A percentile compares a stretch with the other conserved stretches of the same genome.
Conservation (phyloP, 2,329 filamentous ascomycete species). For the Dothistroma septosporum region DNA sequence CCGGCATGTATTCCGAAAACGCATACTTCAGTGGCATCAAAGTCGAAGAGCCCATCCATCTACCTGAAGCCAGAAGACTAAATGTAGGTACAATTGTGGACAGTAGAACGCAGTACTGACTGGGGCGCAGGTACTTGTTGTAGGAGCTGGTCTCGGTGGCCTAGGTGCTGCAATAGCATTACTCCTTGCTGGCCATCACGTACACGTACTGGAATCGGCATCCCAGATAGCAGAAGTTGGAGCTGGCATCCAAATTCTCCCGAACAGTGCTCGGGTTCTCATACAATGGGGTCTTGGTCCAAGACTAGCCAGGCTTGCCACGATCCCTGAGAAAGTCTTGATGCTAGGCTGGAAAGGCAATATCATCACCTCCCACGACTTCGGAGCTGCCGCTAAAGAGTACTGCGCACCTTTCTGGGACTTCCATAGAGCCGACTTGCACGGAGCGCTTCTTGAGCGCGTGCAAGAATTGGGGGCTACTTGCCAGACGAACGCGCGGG, state of each 20-base stretch:
- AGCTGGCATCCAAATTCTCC: conserved; percentile 51
- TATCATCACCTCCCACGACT: conserved; percentile 47
- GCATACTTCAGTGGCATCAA: background rate
- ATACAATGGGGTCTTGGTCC: conserved; percentile 49
- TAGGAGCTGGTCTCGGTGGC: conserved; percentile 56
- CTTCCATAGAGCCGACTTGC: conserved; percentile 53
- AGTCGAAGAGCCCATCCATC: background rate
- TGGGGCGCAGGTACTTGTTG: conserved; percentile 44
- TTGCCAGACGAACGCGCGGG: conserved; percentile 44
- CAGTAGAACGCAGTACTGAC: background rate
- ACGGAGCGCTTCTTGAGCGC: conserved; percentile 46
- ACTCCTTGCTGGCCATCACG: conserved; percentile 45
- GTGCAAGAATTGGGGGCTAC: conserved; percentile 48
- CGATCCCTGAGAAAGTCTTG: conserved; percentile 43
- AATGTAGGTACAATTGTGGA: conserved; percentile 1
- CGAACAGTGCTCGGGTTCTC: conserved; percentile 47
- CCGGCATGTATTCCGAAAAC: background rate
- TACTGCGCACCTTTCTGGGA: conserved; percentile 49
- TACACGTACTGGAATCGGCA: conserved; percentile 49
- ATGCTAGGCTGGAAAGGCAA: conserved; percentile 54
- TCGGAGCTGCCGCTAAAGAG: conserved; percentile 32
- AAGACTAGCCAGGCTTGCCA: conserved; percentile 39
- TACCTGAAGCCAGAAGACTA: conserved; percentile 2
- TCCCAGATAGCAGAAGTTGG: conserved; percentile 47
- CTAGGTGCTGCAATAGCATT: conserved; percentile 50